Conservation (phyloP, 2,329 filamentous ascomycete species). For the Botrytis porri region DNA sequence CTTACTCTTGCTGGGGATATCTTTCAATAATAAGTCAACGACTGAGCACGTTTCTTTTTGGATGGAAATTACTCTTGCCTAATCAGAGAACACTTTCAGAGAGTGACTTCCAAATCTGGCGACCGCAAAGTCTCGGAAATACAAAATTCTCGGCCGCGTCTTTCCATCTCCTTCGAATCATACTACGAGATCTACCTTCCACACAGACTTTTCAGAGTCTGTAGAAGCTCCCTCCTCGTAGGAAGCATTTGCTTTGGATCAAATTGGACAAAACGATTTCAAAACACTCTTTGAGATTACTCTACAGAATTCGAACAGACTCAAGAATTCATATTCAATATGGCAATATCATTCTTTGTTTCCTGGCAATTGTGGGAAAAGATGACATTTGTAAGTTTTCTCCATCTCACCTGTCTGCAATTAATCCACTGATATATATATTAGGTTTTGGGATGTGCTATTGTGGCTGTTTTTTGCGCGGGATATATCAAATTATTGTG, state of each 20-base stretch:
- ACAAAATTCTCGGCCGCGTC: neutral
- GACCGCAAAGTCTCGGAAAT: neutral
- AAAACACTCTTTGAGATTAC: neutral
- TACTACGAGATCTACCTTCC: neutral
- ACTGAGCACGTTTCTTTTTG: neutral
- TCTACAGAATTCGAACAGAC: neutral
- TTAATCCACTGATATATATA: conserved; percentile 13
- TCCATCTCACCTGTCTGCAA: neutral
- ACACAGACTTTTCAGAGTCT: conserved; percentile 10
- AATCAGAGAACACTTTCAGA: neutral
- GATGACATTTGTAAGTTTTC: conserved; percentile 74
- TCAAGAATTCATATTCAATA: conserved; percentile 17
- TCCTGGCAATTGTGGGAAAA: conserved; percentile 83
- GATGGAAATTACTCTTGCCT: neutral
- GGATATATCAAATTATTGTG: conserved; percentile 67
- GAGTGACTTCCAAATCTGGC: conserved; percentile 10
- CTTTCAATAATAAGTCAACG: neutral
- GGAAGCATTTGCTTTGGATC: conserved; percentile 1
- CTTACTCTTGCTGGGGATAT: neutral
- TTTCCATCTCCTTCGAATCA: neutral
- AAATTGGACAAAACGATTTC: neutral
- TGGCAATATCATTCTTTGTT: conserved; percentile 54
- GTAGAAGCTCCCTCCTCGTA: neutral
- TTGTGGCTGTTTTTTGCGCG: conserved; percentile 65
- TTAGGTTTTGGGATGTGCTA: conserved; percentile 69